Base-by-base conservation (phyloP, 768 basidiomycete species). In the Multifurca ochricompacta region DNA sequence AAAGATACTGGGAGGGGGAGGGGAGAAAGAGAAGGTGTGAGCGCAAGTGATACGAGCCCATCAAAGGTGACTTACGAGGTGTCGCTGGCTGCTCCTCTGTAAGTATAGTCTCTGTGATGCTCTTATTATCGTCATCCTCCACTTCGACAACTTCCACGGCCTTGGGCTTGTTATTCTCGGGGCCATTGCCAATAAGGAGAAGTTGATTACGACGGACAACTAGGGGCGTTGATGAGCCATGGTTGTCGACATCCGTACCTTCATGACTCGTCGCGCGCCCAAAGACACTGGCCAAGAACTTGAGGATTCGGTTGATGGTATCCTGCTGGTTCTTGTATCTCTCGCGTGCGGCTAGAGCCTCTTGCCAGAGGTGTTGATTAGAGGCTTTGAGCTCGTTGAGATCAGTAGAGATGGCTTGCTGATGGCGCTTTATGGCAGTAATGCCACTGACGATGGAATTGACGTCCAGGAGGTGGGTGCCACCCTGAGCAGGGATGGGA, bases 261-360 rank as follows among this genome's bases (percentile, higher is more conserved):
- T 69, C 73, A 1, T 73, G 72, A 0, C 66, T 62, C 7, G 63
- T 59, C 0, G 61, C 50, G 50, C 76, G 77, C 11, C 87, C 86
- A 70, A 98, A 98, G 3, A 97, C 86, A 11, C 91, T 85, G 9
- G 94, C 94, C 51, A 99, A 71, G 70, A 99, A 98, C 56, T 91
- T 87, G 59, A 99, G 78, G 57, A 99, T 98, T 51, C 90, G 75
- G 64, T 96, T 92, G 66, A 98, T 92, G 19, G 92, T 96, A 67
- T 98, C 93, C 65, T 96, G 87, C 60, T 97, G 93, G 65, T 90
- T 93, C 66, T 91, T 84, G 64, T 95, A 85, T 53, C 82, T 78
- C 60, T 85, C 81, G 14, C 92, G 75, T 2, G 90, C 80, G 30
- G 79, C 72, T 60, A 91, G 69, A 1, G 91, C 84, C 65, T 98